Base-by-base conservation (phyloP, 257 asterid species). In the Catharanthus roseus region DNA sequence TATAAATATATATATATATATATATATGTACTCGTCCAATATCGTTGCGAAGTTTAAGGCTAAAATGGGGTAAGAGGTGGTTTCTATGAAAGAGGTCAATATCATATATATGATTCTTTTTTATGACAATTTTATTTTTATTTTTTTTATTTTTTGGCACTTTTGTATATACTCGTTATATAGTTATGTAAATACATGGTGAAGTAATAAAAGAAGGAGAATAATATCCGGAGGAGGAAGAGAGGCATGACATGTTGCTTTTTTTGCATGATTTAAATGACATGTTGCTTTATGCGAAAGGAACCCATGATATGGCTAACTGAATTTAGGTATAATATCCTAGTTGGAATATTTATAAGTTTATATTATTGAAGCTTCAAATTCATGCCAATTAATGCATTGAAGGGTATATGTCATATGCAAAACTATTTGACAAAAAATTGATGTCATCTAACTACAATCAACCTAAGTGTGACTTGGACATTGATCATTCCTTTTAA, bases 51-150 rank as follows among this genome's bases (percentile, higher is more conserved):
- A n/a, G n/a, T n/a, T n/a, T n/a, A 69, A 82, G 83, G 86, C 82
- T 69, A 80, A 74, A 68, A 74, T 44, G 44, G 47, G 31, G 68
- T 41, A 74, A 71, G 80, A 73, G 63, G 79, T 74, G 76, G 80
- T 75, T 86, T 77, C 44, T 15, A 6, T 29, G 76, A 34, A 74
- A 75, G 64, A 67, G 11, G 13, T 8, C 66, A 49, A 53, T 31
- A 0, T 10, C n/a, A n/a, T n/a, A n/a, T n/a, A n/a, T 45, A 68
- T 75, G 31, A 42, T 9, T 9, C 49, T 10, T 38, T 38, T 38
- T 38, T 38, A n/a, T n/a, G n/a, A n/a, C n/a, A n/a, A n/a, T n/a
- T n/a, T n/a, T n/a, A n/a, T 38, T 38, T 3, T 38, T 38, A 2
- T 38, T 68, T 51, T 53, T 49, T 19, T 9, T 24, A 29, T 26